These are phyloP conservation scores for Penicillium hesseltinei DNA, from an alignment of 2,329 filamentous ascomycete species.

Conservation along the genomic window DNA sequence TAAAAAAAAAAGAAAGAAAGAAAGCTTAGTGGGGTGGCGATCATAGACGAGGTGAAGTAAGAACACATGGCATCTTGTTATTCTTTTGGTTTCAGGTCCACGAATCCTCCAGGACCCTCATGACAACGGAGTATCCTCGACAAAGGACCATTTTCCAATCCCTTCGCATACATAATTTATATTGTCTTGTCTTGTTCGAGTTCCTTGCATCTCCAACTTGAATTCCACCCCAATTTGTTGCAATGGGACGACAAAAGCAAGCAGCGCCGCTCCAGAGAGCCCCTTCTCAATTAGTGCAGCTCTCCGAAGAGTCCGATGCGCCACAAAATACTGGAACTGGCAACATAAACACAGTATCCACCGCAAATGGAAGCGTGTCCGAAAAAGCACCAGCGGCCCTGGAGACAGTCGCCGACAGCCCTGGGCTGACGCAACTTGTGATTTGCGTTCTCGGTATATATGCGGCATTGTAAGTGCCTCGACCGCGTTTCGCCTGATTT, in stretches of 20 bases:
- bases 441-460: slow-evolving; percentile 95
- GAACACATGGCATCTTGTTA: slow-evolving; percentile 41
- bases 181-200: neutral
- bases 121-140: neutral
- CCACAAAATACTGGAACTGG: slow-evolving; percentile 34
- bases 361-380: slow-evolving; percentile 22
- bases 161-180: neutral
- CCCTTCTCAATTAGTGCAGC: slow-evolving; percentile 61
- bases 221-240: neutral
- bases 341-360: slow-evolving; percentile 13
- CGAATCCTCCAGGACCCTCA: neutral
- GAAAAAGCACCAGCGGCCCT: slow-evolving; percentile 21
- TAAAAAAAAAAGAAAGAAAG: slow-evolving; percentile 7
- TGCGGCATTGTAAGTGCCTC: slow-evolving; percentile 73
- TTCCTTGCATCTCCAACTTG: neutral
- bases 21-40: slow-evolving; percentile 19
- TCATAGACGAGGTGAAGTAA: slow-evolving; percentile 25
- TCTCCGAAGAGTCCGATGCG: slow-evolving; percentile 33
- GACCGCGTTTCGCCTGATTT: neutral
- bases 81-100: slow-evolving; percentile 9
- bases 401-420: slow-evolving; percentile 36
- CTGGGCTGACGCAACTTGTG: slow-evolving; percentile 71
- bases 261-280: slow-evolving; percentile 62
- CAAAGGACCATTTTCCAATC: neutral
- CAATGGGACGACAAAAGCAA: slow-evolving; percentile 73